phyloP scores from a whole-genome alignment of 1,139 yeast species.

The Protomyces inundatus region DNA sequence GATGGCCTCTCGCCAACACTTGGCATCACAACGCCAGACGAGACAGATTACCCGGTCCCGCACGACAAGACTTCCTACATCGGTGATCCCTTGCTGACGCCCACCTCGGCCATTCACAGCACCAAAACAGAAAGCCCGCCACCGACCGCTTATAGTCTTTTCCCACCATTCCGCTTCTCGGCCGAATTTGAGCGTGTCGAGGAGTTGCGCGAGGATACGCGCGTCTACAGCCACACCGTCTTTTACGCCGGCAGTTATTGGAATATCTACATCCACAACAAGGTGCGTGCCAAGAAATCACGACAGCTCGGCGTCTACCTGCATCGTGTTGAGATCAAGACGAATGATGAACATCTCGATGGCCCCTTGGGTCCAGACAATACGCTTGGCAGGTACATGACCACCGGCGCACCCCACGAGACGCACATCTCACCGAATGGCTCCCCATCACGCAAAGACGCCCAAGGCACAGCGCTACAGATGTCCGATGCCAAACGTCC shows the following conservation, averaged over 20 bases:
- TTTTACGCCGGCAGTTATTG: conserved; percentile 59
- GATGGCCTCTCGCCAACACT: background rate
- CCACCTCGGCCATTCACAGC: background rate
- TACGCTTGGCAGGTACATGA: conserved; percentile 37
- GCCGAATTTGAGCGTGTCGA: conserved; percentile 49
- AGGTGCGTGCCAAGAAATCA: conserved; percentile 43
- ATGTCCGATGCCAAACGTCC: conserved; percentile 29
- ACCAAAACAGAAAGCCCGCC: background rate
- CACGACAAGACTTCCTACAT: conserved; percentile 19
- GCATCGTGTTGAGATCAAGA: conserved; percentile 44
- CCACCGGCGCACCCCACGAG: background rate
- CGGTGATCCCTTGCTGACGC: conserved; percentile 16
- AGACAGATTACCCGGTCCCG: conserved; percentile 15
- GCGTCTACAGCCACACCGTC: conserved; percentile 49
- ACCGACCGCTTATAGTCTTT: conserved; percentile 37
- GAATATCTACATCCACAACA: conserved; percentile 49
- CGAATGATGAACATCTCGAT: conserved; percentile 24
- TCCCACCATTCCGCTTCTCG: conserved; percentile 53
- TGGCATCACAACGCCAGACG: conserved; percentile 7
- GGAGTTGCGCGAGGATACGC: conserved; percentile 44
- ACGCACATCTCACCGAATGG: background rate
- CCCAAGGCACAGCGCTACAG: conserved; percentile 1
- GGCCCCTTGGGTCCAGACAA: conserved; percentile 39
- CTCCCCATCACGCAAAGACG: conserved; percentile 12
- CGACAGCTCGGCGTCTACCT: conserved; percentile 52